Percentiles rank a stretch among this genome's conserved stretches.
phyloP scores from a whole-genome alignment of 2,329 filamentous ascomycete species.

The Acrocalymma vagum region DNA sequence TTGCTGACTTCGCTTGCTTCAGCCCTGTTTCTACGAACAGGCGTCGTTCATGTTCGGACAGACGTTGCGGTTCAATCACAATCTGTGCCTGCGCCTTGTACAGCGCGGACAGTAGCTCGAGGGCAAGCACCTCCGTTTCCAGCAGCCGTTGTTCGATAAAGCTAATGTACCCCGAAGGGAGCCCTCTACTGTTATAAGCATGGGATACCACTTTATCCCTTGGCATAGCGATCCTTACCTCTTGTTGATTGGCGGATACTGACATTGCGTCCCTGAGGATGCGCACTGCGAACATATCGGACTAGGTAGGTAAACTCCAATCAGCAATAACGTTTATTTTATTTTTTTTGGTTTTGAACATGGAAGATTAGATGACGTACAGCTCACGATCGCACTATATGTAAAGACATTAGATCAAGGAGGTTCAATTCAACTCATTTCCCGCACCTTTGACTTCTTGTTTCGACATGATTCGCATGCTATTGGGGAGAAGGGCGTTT shows the following conservation, averaged over 20 bases:
- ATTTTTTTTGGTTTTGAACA: not conserved
- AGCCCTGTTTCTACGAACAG: constrained; percentile 13
- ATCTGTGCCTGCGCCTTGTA: constrained; percentile 16
- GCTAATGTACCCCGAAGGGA: constrained; percentile 32
- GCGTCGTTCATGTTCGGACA: constrained; percentile 14
- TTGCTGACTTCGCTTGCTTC: constrained; percentile 26
- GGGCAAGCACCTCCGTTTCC: constrained; percentile 26
- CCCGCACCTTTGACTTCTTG: constrained; percentile 33
- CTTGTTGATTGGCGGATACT: constrained; percentile 30
- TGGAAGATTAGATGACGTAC: not conserved
- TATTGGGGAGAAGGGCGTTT: constrained; percentile 24
- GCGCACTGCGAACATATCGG: constrained; percentile 29
- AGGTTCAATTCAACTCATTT: too few relatives aligned
- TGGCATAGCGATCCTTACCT: constrained; percentile 12
- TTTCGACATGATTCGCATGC: constrained; percentile 33
- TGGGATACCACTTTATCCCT: not conserved
- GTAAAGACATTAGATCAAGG: constrained; percentile 7
- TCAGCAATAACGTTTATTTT: not conserved
- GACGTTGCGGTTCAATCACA: constrained; percentile 13
- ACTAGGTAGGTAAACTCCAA: too few relatives aligned
- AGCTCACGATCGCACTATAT: constrained; percentile 28
- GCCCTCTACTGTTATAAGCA: constrained; percentile 19
- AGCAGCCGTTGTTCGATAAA: constrained; percentile 29
- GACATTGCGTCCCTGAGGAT: constrained; percentile 14
- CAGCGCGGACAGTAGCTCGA: constrained; percentile 26